Conservation (phyloP, 1,284 basidiomycete species). For the Heliocybe sulcata region DNA sequence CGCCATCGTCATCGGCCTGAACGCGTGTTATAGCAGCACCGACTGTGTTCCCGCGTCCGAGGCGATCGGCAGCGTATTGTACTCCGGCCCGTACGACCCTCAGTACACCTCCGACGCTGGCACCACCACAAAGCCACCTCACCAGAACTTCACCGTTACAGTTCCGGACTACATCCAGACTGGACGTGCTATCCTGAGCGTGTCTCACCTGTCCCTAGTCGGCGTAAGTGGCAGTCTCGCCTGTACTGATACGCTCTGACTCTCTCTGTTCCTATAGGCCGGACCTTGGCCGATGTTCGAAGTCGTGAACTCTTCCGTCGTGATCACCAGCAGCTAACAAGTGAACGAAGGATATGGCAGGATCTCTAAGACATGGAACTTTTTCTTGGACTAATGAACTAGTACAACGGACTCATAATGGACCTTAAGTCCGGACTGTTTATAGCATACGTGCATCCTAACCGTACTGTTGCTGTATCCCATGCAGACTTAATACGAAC, state of each 20-base stretch:
- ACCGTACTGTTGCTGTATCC: too few species aligned
- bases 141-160: constrained; percentile 45
- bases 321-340: background rate
- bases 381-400: too few species aligned
- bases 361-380: too few species aligned
- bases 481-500: too few species aligned
- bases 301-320: background rate
- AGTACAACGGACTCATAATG: too few species aligned
- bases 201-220: constrained; percentile 35
- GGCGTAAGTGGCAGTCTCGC: constrained; percentile 29
- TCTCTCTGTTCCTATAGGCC: background rate
- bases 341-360: too few species aligned
- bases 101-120: constrained; percentile 17
- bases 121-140: constrained; percentile 24
- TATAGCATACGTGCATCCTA: too few species aligned
- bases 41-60: constrained; percentile 24
- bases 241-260: background rate
- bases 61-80: constrained; percentile 34
- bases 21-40: constrained; percentile 24
- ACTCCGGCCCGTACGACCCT: constrained; percentile 36
- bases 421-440: too few species aligned
- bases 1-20: constrained; percentile 33
- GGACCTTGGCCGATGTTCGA: background rate
- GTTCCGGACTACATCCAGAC: constrained; percentile 26
- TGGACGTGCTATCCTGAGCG: constrained; percentile 29